These are phyloP conservation scores for Triticum dicoccoides DNA, from an alignment of 176 grass and related monocot genomes.

Conservation along the genomic window DNA sequence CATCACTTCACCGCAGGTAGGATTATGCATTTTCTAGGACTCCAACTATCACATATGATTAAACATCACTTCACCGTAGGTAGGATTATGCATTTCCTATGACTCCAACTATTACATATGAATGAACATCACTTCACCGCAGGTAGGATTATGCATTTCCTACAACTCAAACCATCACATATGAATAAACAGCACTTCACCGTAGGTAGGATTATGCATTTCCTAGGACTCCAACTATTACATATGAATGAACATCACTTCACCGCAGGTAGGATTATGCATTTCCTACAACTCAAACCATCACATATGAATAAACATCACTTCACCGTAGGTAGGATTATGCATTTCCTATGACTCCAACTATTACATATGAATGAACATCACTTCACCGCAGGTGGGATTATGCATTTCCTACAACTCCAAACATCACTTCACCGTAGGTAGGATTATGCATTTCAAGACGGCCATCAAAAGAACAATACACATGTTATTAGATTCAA, in stretches of 20 bases:
- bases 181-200: slow-evolving; percentile 6
- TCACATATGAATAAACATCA: not conserved
- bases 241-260: slow-evolving; percentile 16
- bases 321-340: not conserved
- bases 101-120: not conserved
- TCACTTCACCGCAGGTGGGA: not conserved
- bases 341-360: not conserved
- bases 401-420: not conserved
- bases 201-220: not conserved
- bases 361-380: not conserved
- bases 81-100: not conserved
- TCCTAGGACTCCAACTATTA: not conserved
- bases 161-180: not conserved
- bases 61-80: not conserved
- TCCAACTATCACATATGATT: not conserved
- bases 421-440: not conserved
- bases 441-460: not conserved
- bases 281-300: not conserved
- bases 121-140: slow-evolving; percentile 4
- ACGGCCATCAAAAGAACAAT: not conserved
- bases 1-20: not conserved
- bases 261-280: not conserved
- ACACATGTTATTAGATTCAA: not conserved
- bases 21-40: not conserved
- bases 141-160: not conserved